phyloP scores from a whole-genome alignment of 805 yeast genomes.

The Pichia exigua region DNA sequence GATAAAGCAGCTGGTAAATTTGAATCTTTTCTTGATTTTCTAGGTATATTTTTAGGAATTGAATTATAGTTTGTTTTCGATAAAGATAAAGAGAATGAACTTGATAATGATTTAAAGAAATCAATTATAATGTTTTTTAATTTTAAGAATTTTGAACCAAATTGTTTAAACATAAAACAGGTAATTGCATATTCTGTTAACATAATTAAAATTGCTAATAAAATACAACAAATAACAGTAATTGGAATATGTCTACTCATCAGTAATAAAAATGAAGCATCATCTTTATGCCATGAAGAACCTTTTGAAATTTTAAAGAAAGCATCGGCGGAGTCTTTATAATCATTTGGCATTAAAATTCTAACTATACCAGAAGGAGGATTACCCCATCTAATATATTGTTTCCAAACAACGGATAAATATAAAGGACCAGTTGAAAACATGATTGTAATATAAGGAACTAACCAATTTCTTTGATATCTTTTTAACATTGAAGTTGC shows the following conservation, averaged over 20 bases:
- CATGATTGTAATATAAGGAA: constrained; percentile 90
- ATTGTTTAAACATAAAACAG: constrained; percentile 4
- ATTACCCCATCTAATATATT: constrained; percentile 73
- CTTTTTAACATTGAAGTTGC: constrained; percentile 55
- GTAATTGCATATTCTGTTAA: constrained; percentile 41
- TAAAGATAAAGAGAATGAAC: background rate
- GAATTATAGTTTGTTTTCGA: background rate
- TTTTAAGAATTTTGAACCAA: constrained; percentile 6
- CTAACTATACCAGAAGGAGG: constrained; percentile 60
- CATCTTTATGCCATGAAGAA: constrained; percentile 88
- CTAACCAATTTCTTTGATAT: constrained; percentile 68
- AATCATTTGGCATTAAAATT: constrained; percentile 64
- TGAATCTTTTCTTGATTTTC: constrained; percentile 43
- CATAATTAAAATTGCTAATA: constrained; percentile 42
- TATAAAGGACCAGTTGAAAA: constrained; percentile 88
- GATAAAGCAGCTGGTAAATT: constrained; percentile 39
- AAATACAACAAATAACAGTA: constrained; percentile 64
- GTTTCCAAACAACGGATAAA: constrained; percentile 80
- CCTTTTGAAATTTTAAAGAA: constrained; percentile 75
- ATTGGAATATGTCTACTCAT: constrained; percentile 68
- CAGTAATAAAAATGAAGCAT: constrained; percentile 69
- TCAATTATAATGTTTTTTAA: background rate
- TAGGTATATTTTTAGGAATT: background rate
- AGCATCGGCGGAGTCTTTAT: constrained; percentile 51
- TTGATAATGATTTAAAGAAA: background rate